Evolutionary conservation across 805 yeast genomes (phyloP).

Genomic region (Jamesozyma piceae): DNA sequence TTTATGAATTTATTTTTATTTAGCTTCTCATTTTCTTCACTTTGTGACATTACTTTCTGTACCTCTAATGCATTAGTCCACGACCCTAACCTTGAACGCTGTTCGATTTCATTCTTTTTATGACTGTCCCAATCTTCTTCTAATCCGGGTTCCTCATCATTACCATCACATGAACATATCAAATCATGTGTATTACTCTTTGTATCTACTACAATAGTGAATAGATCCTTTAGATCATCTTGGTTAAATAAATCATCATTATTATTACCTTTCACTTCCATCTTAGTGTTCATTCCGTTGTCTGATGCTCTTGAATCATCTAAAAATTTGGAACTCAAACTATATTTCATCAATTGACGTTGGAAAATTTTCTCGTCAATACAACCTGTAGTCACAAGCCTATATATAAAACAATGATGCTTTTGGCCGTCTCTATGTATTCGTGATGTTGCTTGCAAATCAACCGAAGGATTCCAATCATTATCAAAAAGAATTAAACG

Average conservation of each 20-base stretch:
- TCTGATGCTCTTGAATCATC: constrained; percentile 23
- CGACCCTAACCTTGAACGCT: constrained; percentile 14
- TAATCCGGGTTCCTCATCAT: constrained; percentile 23
- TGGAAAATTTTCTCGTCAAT: constrained; percentile 92
- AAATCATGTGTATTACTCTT: constrained; percentile 70
- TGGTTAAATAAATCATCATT: constrained; percentile 60
- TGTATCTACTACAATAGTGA: constrained; percentile 44
- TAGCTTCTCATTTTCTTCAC: constrained; percentile 13
- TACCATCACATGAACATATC: constrained; percentile 58
- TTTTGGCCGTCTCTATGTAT: constrained; percentile 91
- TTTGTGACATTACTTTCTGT: constrained; percentile 16
- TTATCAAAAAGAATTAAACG: constrained; percentile 77
- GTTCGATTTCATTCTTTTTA: constrained; percentile 5
- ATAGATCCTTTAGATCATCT: constrained; percentile 65
- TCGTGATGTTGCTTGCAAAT: constrained; percentile 90
- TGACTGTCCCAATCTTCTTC: not conserved
- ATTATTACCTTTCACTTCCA: constrained; percentile 28
- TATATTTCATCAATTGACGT: constrained; percentile 77
- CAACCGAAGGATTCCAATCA: constrained; percentile 95
- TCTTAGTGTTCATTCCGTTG: not conserved
- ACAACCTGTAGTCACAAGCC: constrained; percentile 79
- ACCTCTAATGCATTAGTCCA: constrained; percentile 54
- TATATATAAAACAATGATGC: constrained; percentile 66
- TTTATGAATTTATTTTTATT: constrained; percentile 39
- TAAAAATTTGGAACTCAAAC: constrained; percentile 64